A percentile compares a stretch with the other conserved stretches of the same genome.
Evolutionary conservation across 495 filamentous ascomycete species (phyloP).

Genomic region (Talaromyces adpressus): DNA sequence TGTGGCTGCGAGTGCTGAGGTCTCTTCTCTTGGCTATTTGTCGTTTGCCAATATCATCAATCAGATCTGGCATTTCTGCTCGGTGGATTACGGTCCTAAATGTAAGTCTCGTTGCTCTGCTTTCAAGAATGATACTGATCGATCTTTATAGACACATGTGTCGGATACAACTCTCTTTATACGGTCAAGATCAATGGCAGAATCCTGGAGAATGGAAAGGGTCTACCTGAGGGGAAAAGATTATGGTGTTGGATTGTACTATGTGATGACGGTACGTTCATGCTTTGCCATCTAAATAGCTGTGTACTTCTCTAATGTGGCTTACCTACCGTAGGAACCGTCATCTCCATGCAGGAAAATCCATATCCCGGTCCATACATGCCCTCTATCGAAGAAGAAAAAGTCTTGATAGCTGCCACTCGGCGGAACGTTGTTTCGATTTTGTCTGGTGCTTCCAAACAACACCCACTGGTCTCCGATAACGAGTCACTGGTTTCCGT

Average conservation of each 20-base stretch:
- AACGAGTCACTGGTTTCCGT: slow-evolving; percentile 43
- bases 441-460: slow-evolving; percentile 61
- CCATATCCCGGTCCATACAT: slow-evolving; percentile 41
- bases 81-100: slow-evolving; percentile 51
- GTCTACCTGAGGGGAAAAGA: slow-evolving; percentile 52
- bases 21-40: slow-evolving; percentile 21
- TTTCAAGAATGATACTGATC: slow-evolving; percentile 4
- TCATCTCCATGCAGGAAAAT: slow-evolving; percentile 72
- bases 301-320: not conserved
- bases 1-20: slow-evolving; percentile 16
- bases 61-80: slow-evolving; percentile 61
- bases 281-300: not conserved
- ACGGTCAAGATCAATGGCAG: slow-evolving; percentile 35
- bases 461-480: slow-evolving; percentile 30
- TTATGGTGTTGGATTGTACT: slow-evolving; percentile 79
- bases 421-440: slow-evolving; percentile 66
- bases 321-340: slow-evolving; percentile 45
- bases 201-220: slow-evolving; percentile 27
- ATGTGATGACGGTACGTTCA: slow-evolving; percentile 60
- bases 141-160: slow-evolving; percentile 54
- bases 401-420: slow-evolving; percentile 41
- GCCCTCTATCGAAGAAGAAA: slow-evolving; percentile 22
- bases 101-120: slow-evolving; percentile 25
- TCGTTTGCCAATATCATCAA: slow-evolving; percentile 44
- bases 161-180: slow-evolving; percentile 78